Conservation (phyloP, 2,329 filamentous ascomycete genomes). For the Colletotrichum tropicale region DNA sequence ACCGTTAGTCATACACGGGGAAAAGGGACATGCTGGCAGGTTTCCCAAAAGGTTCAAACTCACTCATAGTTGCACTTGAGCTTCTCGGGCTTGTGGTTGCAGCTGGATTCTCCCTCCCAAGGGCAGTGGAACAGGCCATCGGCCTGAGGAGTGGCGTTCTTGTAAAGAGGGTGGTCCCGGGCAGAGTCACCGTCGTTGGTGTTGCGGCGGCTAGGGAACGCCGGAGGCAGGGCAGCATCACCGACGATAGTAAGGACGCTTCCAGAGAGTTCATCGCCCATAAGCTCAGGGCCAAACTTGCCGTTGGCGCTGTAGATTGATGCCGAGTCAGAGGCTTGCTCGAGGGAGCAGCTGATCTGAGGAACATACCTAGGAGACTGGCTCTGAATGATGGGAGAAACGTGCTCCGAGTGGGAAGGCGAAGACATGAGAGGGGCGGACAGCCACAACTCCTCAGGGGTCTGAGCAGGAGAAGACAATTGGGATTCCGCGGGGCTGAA, state of each 20-base stretch:
- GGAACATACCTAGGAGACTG: slow-evolving; percentile 59
- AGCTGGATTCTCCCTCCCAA: slow-evolving; percentile 72
- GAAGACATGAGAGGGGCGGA: slow-evolving; percentile 43
- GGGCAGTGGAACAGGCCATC: slow-evolving; percentile 96
- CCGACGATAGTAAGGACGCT: slow-evolving; percentile 30
- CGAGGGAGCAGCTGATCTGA: slow-evolving; percentile 19
- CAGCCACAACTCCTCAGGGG: slow-evolving; percentile 24
- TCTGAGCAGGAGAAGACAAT: slow-evolving; percentile 16
- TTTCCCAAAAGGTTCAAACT: slow-evolving; percentile 40
- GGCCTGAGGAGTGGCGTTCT: slow-evolving; percentile 62
- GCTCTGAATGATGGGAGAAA: slow-evolving; percentile 53
- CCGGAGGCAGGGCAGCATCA: slow-evolving; percentile 42
- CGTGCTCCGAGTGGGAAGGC: slow-evolving; percentile 50
- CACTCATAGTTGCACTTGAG: slow-evolving; percentile 99
- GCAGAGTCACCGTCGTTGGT: slow-evolving; percentile 62
- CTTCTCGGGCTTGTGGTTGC: slow-evolving; percentile 91
- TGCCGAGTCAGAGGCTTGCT: slow-evolving; percentile 33
- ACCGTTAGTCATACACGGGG: slow-evolving; percentile 24
- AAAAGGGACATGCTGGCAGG: background rate
- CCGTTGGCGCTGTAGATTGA: slow-evolving; percentile 38
- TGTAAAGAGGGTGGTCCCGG: slow-evolving; percentile 73
- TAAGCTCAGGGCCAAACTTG: slow-evolving; percentile 31
- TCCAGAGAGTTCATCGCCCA: slow-evolving; percentile 22
- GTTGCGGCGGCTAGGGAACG: slow-evolving; percentile 51
- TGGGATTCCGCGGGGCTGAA: slow-evolving; percentile 25